Evolutionary conservation across 768 basidiomycete genomes (phyloP), one percentile per base, ranked within the genome.

Genomic region (Cubamyces lactineus): DNA sequence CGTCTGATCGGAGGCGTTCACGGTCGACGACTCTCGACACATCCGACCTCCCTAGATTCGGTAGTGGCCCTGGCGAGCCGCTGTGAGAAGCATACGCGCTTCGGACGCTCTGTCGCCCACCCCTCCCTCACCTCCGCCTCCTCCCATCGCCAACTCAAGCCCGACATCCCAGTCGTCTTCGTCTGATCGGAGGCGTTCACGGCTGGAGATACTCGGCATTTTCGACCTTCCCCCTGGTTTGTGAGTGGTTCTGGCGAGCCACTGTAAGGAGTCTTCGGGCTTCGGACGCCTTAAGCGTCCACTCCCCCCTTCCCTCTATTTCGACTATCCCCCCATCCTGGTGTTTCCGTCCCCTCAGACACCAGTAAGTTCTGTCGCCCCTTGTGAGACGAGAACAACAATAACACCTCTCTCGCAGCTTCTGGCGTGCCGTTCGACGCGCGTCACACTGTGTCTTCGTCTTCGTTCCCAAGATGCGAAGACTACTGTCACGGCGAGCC

Each of bases 1-100:
- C 45, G 45, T 46, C 45, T 46, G 45, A 46, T 46, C 45, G 45
- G 45, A 46, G 16, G 45, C 45, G 45, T 46, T 46, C 45, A 46
- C 45, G 45, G 45, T 23, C 23, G 45, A 23, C 45, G 21, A 46
- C 19, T 23, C 45, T 46, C 45, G 45, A 23, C 19, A 21, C 13
- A 3, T 8, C 45, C 45, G 45, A 5, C 23, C 19, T 43, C 42
- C 45, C n/a, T 30, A 8, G 28, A 3, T 21, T n/a, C 43, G 17
- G 43, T 21, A 30, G 28, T 30, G 43, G 43, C 21, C 23, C 23
- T 46, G 45, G 45, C 45, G 45, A 46, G 34, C 45, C 45, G 45
- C 19, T 21, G 19, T 23, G 23, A 46, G 45, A 46, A 46, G 45
- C 45, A 3, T 19, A 12, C 11, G 23, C 19, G 45, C 45, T 46